A percentile compares a stretch with the other conserved stretches of the same genome.
These are phyloP conservation scores for Starmerella riodocensis DNA, from an alignment of 805 yeast species.

Conservation along the genomic window DNA sequence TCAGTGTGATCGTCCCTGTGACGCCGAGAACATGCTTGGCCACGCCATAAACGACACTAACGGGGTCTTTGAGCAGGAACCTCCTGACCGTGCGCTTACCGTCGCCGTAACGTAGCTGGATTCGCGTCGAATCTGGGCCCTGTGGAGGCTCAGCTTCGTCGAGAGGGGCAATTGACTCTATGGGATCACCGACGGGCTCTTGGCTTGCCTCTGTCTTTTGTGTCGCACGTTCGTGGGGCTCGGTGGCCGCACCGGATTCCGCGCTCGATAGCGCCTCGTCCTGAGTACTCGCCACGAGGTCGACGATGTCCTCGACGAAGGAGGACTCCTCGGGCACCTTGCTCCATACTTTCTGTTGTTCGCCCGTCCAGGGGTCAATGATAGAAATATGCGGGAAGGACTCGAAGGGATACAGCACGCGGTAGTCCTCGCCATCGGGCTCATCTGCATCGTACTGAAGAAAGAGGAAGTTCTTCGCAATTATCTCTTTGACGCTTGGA, in stretches of 20 bases:
- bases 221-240: neutral
- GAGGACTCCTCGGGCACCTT: slow-evolving; percentile 43
- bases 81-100: slow-evolving; percentile 73
- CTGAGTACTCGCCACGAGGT: slow-evolving; percentile 36
- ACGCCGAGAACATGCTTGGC: slow-evolving; percentile 44
- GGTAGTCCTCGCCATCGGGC: slow-evolving; percentile 55
- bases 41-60: slow-evolving; percentile 47
- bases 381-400: slow-evolving; percentile 78
- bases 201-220: neutral
- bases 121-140: slow-evolving; percentile 45
- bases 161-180: slow-evolving; percentile 38
- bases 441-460: slow-evolving; percentile 76
- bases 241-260: neutral
- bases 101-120: slow-evolving; percentile 78
- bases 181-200: slow-evolving; percentile 13
- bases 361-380: slow-evolving; percentile 92
- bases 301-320: slow-evolving; percentile 57
- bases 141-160: slow-evolving; percentile 52
- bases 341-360: slow-evolving; percentile 67
- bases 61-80: slow-evolving; percentile 46
- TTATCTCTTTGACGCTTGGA: slow-evolving; percentile 44
- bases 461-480: slow-evolving; percentile 61
- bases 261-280: neutral
- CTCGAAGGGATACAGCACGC: slow-evolving; percentile 57
- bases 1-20: slow-evolving; percentile 30